phyloP scores from a whole-genome alignment of 371 early-diverging fungal genomes.

The Apophysomyces sp. region DNA sequence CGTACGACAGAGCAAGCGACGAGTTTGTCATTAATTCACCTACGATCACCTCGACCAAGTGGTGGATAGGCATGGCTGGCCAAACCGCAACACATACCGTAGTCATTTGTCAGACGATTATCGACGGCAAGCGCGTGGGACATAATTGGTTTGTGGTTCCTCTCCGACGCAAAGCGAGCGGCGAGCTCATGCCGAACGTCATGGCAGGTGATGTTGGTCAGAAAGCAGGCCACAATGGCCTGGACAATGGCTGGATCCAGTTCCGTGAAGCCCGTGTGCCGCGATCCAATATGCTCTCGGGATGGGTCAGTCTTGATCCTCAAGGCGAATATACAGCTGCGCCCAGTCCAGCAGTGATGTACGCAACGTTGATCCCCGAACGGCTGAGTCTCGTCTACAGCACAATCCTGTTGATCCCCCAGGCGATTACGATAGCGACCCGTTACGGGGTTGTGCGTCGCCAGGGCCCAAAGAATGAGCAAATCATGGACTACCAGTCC shows the following conservation, averaged over 20 bases:
- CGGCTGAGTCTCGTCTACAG: slow-evolving; percentile 48
- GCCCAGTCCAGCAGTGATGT: slow-evolving; percentile 59
- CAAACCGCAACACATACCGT: slow-evolving; percentile 78
- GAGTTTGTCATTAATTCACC: slow-evolving; percentile 87
- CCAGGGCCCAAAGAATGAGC: slow-evolving; percentile 64
- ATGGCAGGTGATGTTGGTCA: slow-evolving; percentile 86
- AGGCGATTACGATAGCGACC: slow-evolving; percentile 62
- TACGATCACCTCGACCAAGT: slow-evolving; percentile 81
- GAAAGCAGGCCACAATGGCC: slow-evolving; percentile 78
- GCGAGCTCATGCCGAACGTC: slow-evolving; percentile 74
- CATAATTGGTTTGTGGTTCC: slow-evolving; percentile 87
- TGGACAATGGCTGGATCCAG: slow-evolving; percentile 95
- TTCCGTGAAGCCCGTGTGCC: slow-evolving; percentile 87
- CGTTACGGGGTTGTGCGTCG: slow-evolving; percentile 70
- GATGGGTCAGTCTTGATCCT: slow-evolving; percentile 63
- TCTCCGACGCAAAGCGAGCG: slow-evolving; percentile 73
- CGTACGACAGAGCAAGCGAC: slow-evolving; percentile 71
- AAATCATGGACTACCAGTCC: slow-evolving; percentile 71
- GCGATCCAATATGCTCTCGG: slow-evolving; percentile 77
- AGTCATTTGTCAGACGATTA: slow-evolving; percentile 61
- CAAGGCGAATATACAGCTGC: slow-evolving; percentile 61
- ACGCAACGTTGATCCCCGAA: slow-evolving; percentile 69
- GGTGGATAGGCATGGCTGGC: slow-evolving; percentile 94
- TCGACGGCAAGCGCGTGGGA: slow-evolving; percentile 67
- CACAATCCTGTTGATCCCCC: slow-evolving; percentile 42